These are phyloP conservation scores for Blumeriella jaapii DNA, from an alignment of 2,329 filamentous ascomycete species.

Conservation along the genomic window DNA sequence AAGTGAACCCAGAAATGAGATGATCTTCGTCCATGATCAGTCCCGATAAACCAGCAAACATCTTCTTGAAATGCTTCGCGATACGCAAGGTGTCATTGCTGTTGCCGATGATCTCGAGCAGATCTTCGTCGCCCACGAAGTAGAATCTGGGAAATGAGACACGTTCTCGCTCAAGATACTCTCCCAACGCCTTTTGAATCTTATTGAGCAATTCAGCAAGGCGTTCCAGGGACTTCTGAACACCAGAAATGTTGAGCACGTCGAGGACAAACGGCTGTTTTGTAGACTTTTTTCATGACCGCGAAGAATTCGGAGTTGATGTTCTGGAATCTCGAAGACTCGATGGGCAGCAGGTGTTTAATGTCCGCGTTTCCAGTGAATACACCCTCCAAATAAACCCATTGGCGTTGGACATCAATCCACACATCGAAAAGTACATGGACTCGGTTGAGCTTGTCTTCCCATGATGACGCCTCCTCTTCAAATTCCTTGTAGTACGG, in stretches of 20 bases:
- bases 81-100: slow-evolving; percentile 95
- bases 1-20: slow-evolving; percentile 83
- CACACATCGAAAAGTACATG: slow-evolving; percentile 98
- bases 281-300: slow-evolving; percentile 99
- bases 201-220: slow-evolving; percentile 96
- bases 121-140: slow-evolving; percentile 96
- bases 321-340: slow-evolving; percentile 94
- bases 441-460: slow-evolving; percentile 94
- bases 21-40: slow-evolving; percentile 84
- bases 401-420: slow-evolving; percentile 99
- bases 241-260: slow-evolving; percentile 87
- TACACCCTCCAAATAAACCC: slow-evolving; percentile 98
- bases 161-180: slow-evolving; percentile 95
- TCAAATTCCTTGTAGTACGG: slow-evolving; percentile 99
- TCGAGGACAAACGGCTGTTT: slow-evolving; percentile 92
- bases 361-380: slow-evolving; percentile 99
- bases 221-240: slow-evolving; percentile 90
- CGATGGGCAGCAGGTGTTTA: slow-evolving; percentile 91
- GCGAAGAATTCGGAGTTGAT: slow-evolving; percentile 98
- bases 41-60: slow-evolving; percentile 94
- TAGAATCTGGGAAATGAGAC: slow-evolving; percentile 98
- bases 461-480: slow-evolving; percentile 91
- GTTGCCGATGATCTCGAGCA: slow-evolving; percentile 98
- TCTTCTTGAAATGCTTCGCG: slow-evolving; percentile 98
- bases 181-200: slow-evolving; percentile 96